Base-by-base conservation (phyloP, 768 basidiomycete species). In the Porpolomopsis calyptriformis region DNA sequence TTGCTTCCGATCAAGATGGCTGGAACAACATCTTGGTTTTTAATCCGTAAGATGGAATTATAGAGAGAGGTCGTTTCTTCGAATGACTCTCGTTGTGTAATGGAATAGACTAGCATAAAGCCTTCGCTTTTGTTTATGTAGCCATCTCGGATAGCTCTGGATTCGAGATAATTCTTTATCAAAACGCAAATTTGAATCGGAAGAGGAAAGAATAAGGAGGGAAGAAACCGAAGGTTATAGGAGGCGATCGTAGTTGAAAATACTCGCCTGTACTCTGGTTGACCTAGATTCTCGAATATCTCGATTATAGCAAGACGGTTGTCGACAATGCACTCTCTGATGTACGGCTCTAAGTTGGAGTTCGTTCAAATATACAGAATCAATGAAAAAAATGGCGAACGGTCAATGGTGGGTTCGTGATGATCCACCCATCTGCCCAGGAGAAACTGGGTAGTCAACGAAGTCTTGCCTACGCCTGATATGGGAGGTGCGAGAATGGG, bases 51-150 rank as follows among this genome's bases (percentile, higher is more conserved):
- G 51, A 98, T 96, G 60, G 97, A 93, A 59, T 92, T 88, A 59
- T 92, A 86, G 77, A 98, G 96, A 4, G 82, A 86, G 63, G 78
- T 85, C 58, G 97, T 93, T 75, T 97, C 90, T 65, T 97, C 91
- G 59, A 97, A 98, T 38, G 93, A 94, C 63, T 89, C 85, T 53
- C 93, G 82, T 24, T 91, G 92, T n/a, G 94, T 96, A 66, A 96
- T 97, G 43, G 90, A 92, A 66, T 98, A 98, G 48, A 97, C 92
- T 51, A 98, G 81, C 35, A 98, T 77, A 73, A 98, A 98, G 9
- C 93, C 94, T 65, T 98, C 93, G 50, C 94, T 94, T 22, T 92
- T 92, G 43, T 91, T 80, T 92, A 97, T 98, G 70, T 98, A 98
- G 59, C 97, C 93, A 60, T 98, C 94, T 39, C 94, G 82, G 93